Percentiles rank a stretch among this genome's conserved stretches.
phyloP scores from a whole-genome alignment of 148 eudicot species.

The Chenopodium formosanum region DNA sequence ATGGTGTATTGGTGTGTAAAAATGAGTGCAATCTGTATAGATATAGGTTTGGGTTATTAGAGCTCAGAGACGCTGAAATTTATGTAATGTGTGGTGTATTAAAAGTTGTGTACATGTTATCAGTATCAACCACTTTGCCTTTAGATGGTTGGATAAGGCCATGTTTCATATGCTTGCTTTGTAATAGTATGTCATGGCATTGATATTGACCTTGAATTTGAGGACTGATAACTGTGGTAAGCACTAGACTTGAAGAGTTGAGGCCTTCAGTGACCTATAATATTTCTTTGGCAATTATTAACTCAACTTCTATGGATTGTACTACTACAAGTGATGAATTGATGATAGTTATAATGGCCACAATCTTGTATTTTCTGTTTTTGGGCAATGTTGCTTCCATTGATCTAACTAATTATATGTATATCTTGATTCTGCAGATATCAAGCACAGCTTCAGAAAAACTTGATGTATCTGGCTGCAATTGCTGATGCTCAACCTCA shows the following conservation, averaged over 20 bases:
- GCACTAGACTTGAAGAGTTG: not conserved
- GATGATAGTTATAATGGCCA: not conserved
- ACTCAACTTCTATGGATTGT: not conserved
- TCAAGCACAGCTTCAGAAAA: slow-evolving; percentile 96
- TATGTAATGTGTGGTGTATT: not conserved
- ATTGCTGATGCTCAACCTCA: slow-evolving; percentile 99
- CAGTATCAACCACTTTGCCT: not conserved
- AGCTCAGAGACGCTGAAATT: slow-evolving; percentile 1
- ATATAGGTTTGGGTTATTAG: not conserved
- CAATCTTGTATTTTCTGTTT: not conserved
- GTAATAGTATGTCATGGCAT: not conserved
- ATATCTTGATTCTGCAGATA: slow-evolving; percentile 44
- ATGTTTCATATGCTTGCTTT: not conserved
- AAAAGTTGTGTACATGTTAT: no score
- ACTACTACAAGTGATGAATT: not conserved
- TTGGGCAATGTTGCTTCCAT: not conserved
- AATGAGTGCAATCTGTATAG: not conserved
- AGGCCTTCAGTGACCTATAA: not conserved
- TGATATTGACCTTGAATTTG: not conserved
- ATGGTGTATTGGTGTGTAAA: not conserved
- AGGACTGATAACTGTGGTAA: no score
- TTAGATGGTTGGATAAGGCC: not conserved
- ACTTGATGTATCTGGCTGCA: slow-evolving; percentile 94
- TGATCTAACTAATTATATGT: not conserved
- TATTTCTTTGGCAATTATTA: not conserved